Conservation (phyloP, 179 eudicot genomes). For the Heliamphora pulchella region DNA sequence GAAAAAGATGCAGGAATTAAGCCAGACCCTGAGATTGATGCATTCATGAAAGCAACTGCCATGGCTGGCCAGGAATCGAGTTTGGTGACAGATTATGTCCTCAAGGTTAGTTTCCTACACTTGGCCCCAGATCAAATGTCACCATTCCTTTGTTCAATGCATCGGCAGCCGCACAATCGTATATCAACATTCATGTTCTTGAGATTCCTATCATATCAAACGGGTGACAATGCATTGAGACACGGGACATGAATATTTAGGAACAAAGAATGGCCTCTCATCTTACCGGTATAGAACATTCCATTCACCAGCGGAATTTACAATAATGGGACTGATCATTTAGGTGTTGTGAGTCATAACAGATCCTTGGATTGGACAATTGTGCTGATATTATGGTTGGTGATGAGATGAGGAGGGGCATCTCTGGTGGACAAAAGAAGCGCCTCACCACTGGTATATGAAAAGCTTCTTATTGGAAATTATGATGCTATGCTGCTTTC, state of each 20-base stretch:
- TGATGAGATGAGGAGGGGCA: constrained; percentile 65
- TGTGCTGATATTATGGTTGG: constrained; percentile 57
- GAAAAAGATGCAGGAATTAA: constrained; percentile 51
- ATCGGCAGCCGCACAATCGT: no score
- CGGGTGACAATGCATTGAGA: no score
- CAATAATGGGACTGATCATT: background rate
- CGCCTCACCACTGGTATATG: constrained; percentile 58
- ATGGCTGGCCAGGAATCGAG: constrained; percentile 45
- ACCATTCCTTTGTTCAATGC: no score
- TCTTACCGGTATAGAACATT: background rate
- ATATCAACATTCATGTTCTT: no score
- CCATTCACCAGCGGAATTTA: background rate
- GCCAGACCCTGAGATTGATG: constrained; percentile 62
- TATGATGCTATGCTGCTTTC: background rate
- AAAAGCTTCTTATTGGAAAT: background rate
- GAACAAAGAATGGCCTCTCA: no score
- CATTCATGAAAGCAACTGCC: constrained; percentile 59
- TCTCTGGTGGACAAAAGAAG: constrained; percentile 73
- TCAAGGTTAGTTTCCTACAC: constrained; percentile 35
- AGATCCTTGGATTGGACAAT: constrained; percentile 63
- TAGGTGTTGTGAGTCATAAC: background rate
- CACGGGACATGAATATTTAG: no score
- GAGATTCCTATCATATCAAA: no score
- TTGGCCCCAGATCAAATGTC: no score
- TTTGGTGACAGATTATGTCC: constrained; percentile 54